Percentiles rank a stretch among this genome's conserved stretches.
Evolutionary conservation across 495 filamentous ascomycete species (phyloP).

Genomic region (Cercophora scortea): DNA sequence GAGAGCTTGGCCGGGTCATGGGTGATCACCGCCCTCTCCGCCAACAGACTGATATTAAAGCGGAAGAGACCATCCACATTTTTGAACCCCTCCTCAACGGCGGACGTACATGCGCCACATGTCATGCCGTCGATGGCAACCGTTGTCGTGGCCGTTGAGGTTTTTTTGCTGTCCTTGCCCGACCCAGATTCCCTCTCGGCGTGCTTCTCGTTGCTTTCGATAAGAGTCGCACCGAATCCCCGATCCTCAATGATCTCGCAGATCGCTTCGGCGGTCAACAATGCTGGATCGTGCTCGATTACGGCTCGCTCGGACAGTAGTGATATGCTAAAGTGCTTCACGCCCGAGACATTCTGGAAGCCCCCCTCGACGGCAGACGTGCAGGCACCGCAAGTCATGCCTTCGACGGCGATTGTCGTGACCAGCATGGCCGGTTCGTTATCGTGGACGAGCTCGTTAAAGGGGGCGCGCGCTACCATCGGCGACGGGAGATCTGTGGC

Average conservation of each 20-base stretch:
- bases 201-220: slow-evolving; percentile 41
- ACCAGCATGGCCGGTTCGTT: slow-evolving; percentile 37
- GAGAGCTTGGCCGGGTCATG: slow-evolving; percentile 66
- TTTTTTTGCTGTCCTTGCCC: slow-evolving; percentile 6
- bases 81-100: slow-evolving; percentile 75
- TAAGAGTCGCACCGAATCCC: slow-evolving; percentile 81
- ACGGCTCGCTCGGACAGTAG: slow-evolving; percentile 88
- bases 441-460: slow-evolving; percentile 23
- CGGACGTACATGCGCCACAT: slow-evolving; percentile 88
- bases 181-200: slow-evolving; percentile 25
- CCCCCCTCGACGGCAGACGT: slow-evolving; percentile 83
- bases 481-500: slow-evolving; percentile 62
- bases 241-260: slow-evolving; percentile 78
- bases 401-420: slow-evolving; percentile 79
- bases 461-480: slow-evolving; percentile 19
- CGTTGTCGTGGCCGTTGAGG: slow-evolving; percentile 58
- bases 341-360: slow-evolving; percentile 66
- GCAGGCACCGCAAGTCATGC: slow-evolving; percentile 97
- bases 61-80: slow-evolving; percentile 66
- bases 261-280: slow-evolving; percentile 64
- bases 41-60: slow-evolving; percentile 91
- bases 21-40: slow-evolving; percentile 81
- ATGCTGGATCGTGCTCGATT: slow-evolving; percentile 66
- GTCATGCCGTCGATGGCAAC: slow-evolving; percentile 96
- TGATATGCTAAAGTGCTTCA: slow-evolving; percentile 87